Conservation (phyloP, 2,329 filamentous ascomycete species). For the Penicillium janthinellum region DNA sequence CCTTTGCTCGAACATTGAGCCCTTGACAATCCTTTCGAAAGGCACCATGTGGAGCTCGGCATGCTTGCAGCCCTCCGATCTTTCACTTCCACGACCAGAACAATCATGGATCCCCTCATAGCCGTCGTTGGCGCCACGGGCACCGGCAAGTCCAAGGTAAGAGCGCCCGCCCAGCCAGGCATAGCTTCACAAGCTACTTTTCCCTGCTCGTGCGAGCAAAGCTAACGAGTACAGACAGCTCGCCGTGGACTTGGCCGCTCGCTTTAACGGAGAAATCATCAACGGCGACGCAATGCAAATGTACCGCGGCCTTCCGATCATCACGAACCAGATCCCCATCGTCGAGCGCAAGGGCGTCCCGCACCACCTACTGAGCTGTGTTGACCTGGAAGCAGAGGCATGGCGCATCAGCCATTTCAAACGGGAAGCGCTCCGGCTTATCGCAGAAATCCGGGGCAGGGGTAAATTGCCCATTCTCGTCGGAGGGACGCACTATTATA, state of each 20-base stretch:
- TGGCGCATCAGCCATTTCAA: conserved; percentile 84
- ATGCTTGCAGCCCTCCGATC: conserved; percentile 35
- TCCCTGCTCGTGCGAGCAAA: not conserved
- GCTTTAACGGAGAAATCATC: conserved; percentile 89
- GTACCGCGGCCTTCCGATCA: conserved; percentile 86
- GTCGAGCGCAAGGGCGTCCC: conserved; percentile 77
- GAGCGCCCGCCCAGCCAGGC: conserved; percentile 17
- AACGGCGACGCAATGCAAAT: conserved; percentile 99
- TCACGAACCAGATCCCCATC: conserved; percentile 86
- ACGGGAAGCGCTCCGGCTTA: conserved; percentile 65
- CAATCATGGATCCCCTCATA: conserved; percentile 62
- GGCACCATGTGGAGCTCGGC: conserved; percentile 4
- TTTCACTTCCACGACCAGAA: conserved; percentile 22
- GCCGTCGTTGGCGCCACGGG: conserved; percentile 87
- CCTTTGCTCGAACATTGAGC: not conserved
- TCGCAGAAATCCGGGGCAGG: conserved; percentile 74
- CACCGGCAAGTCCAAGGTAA: conserved; percentile 88
- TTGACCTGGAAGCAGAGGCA: conserved; percentile 72
- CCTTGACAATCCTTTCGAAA: not conserved
- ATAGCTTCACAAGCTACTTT: not conserved
- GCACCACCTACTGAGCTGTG: conserved; percentile 83
- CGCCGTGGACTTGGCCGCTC: conserved; percentile 80
- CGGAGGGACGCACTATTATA: conserved; percentile 94
- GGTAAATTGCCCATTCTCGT: conserved; percentile 87
- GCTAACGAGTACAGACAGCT: conserved; percentile 59